Conservation (phyloP, 164 flowering plant species). For the Aristolochia fimbriata region DNA sequence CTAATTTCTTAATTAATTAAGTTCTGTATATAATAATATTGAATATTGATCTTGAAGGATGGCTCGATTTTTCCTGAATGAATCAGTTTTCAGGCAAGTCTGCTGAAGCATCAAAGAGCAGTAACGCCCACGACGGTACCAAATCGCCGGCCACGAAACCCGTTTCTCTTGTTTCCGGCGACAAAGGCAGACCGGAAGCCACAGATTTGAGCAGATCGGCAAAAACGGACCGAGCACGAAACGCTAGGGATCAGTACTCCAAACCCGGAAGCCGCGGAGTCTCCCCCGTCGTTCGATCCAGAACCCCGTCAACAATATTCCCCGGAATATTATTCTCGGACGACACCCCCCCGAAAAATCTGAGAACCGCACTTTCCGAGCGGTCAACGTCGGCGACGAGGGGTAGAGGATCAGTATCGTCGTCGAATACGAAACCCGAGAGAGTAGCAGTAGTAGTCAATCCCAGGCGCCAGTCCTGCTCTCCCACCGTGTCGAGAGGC, state of each 20-base stretch:
- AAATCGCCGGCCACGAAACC: neutral
- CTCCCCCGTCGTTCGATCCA: constrained; percentile 32
- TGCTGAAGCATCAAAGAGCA: constrained; percentile 13
- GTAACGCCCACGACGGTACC: neutral
- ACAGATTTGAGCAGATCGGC: neutral
- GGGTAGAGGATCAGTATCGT: no score
- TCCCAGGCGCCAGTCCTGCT: constrained; percentile 31
- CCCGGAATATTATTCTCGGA: constrained; percentile 19
- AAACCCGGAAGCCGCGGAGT: constrained; percentile 30
- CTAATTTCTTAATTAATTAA: no score
- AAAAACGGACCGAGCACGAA: neutral
- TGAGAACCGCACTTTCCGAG: constrained; percentile 12
- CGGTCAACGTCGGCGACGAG: constrained; percentile 4
- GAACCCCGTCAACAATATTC: constrained; percentile 19
- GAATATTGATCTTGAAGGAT: no score
- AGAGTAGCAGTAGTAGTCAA: neutral
- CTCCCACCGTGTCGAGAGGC: constrained; percentile 34
- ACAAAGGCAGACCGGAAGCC: neutral
- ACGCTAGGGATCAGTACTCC: constrained; percentile 6
- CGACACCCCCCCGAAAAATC: constrained; percentile 30
- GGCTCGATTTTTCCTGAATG: no score
- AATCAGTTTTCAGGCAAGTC: constrained; percentile 24
- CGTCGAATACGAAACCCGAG: constrained; percentile 1
- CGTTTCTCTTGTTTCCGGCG: neutral
- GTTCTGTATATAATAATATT: no score